phyloP scores from a whole-genome alignment of 176 grass and related monocot species.

The Rhynchospora pubera region DNA sequence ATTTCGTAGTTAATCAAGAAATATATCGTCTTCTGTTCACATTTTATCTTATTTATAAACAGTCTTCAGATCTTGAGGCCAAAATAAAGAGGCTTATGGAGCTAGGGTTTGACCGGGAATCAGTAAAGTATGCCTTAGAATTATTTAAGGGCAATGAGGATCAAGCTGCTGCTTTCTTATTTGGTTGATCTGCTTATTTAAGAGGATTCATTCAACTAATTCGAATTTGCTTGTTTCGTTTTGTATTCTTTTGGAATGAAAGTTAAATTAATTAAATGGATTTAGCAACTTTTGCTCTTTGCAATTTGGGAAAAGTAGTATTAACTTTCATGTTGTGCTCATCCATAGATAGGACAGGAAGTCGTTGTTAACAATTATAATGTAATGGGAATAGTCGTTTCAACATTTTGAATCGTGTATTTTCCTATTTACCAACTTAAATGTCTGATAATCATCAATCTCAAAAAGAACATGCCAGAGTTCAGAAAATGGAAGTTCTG shows the following conservation, averaged over 20 bases:
- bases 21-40: background rate
- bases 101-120: slow-evolving; percentile 71
- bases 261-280: slow-evolving; percentile 12
- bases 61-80: slow-evolving; percentile 60
- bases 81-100: slow-evolving; percentile 85
- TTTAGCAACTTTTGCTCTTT: background rate
- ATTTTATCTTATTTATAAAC: slow-evolving; percentile 3
- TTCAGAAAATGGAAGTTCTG: too few relatives aligned
- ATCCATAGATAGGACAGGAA: background rate
- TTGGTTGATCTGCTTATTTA: slow-evolving; percentile 45
- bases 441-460: too few relatives aligned
- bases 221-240: slow-evolving; percentile 1
- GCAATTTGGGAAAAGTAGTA: background rate
- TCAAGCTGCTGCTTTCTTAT: slow-evolving; percentile 84
- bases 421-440: background rate
- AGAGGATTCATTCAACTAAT: slow-evolving; percentile 3
- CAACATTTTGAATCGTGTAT: background rate
- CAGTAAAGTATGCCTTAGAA: slow-evolving; percentile 64
- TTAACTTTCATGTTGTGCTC: background rate
- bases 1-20: background rate
- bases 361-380: background rate
- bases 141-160: slow-evolving; percentile 87
- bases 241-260: background rate
- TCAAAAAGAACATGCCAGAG: too few relatives aligned
- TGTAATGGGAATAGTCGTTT: background rate